phyloP scores from a whole-genome alignment of 495 filamentous ascomycete species.

The Glarea lozoyensis region DNA sequence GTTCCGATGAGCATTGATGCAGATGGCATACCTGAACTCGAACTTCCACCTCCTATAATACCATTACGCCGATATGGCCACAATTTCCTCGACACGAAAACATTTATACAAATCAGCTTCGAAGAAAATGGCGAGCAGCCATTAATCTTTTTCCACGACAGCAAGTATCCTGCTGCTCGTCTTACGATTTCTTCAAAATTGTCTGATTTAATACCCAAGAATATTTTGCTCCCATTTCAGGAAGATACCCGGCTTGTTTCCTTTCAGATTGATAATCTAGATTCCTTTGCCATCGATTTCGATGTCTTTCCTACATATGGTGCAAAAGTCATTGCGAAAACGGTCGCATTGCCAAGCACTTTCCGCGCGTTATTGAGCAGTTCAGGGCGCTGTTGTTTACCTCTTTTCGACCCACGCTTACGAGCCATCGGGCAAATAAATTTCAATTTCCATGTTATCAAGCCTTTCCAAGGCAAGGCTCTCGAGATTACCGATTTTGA shows the following conservation, averaged over 20 bases:
- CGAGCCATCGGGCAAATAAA: slow-evolving; percentile 90
- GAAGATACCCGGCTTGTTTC: slow-evolving; percentile 88
- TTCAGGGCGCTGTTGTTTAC: slow-evolving; percentile 73
- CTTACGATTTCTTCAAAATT: slow-evolving; percentile 93
- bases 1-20: slow-evolving; percentile 61
- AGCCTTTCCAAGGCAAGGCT: slow-evolving; percentile 88
- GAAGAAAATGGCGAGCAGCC: slow-evolving; percentile 60
- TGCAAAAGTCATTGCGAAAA: slow-evolving; percentile 92
- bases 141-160: slow-evolving; percentile 85
- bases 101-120: slow-evolving; percentile 84
- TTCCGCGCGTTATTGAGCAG: slow-evolving; percentile 67
- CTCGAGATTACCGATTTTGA: slow-evolving; percentile 96
- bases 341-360: slow-evolving; percentile 77
- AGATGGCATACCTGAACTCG: slow-evolving; percentile 86
- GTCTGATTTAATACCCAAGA: slow-evolving; percentile 92
- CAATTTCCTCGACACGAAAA: slow-evolving; percentile 96
- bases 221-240: slow-evolving; percentile 88
- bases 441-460: slow-evolving; percentile 92
- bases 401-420: slow-evolving; percentile 85
- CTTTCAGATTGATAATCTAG: slow-evolving; percentile 90
- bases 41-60: slow-evolving; percentile 91
- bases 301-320: slow-evolving; percentile 97
- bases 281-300: slow-evolving; percentile 90
- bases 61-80: slow-evolving; percentile 90
- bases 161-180: slow-evolving; percentile 89